phyloP scores from a whole-genome alignment of 2,329 filamentous ascomycete species.

The Monosporascus sp. region DNA sequence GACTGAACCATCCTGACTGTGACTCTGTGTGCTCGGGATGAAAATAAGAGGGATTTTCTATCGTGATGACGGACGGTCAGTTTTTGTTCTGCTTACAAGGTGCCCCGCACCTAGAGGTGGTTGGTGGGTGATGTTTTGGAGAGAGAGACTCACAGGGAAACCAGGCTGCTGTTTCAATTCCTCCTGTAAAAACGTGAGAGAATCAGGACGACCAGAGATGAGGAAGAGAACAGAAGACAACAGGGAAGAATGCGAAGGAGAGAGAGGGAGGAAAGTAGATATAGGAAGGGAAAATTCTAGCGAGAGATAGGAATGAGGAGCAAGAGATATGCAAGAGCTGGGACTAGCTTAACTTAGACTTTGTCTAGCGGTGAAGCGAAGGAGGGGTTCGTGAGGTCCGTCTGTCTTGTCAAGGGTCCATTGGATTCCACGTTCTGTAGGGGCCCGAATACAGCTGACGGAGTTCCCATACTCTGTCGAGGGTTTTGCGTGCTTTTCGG shows the following conservation, averaged over 20 bases:
- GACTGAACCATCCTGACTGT: conserved; percentile 56
- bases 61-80: conserved; percentile 7
- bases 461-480: too few species aligned
- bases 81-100: not conserved
- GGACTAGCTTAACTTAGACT: not conserved
- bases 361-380: not conserved
- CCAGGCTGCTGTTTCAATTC: conserved; percentile 20
- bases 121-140: not conserved
- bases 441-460: too few species aligned
- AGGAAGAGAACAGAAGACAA: conserved; percentile 8
- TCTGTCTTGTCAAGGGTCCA: not conserved
- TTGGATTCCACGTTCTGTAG: not conserved
- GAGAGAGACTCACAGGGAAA: conserved; percentile 16
- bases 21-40: conserved; percentile 16
- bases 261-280: conserved; percentile 3
- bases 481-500: too few species aligned
- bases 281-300: conserved; percentile 2
- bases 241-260: conserved; percentile 4
- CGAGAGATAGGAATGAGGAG: conserved; percentile 6
- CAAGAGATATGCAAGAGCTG: not conserved
- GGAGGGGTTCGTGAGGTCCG: not conserved
- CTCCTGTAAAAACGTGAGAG: conserved; percentile 9
- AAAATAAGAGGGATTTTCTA: conserved; percentile 17
- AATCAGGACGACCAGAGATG: conserved; percentile 7
- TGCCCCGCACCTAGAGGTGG: not conserved